Conservation (phyloP, 2,329 filamentous ascomycete species). For the Clathrospora elynae region DNA sequence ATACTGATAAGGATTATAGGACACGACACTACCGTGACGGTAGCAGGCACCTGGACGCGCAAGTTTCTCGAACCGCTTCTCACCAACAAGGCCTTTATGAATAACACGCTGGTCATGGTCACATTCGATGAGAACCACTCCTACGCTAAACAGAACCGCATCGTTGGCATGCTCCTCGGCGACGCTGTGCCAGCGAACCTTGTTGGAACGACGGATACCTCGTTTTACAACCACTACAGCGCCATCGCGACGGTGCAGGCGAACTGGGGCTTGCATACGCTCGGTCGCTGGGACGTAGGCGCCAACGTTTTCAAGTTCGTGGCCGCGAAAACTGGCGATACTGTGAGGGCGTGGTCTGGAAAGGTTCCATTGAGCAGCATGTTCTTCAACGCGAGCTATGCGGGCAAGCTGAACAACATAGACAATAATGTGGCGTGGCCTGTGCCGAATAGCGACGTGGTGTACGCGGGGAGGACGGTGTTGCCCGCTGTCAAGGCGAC, state of each 20-base stretch:
- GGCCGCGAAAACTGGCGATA: constrained; percentile 36
- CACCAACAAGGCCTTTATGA: constrained; percentile 70
- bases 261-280: constrained; percentile 53
- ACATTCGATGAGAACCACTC: constrained; percentile 80
- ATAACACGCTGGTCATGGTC: constrained; percentile 74
- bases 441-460: constrained; percentile 34
- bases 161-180: constrained; percentile 74
- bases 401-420: constrained; percentile 40
- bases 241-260: constrained; percentile 53
- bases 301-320: constrained; percentile 52
- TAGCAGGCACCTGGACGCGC: constrained; percentile 70
- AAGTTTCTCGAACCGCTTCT: constrained; percentile 73
- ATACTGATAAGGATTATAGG: constrained; percentile 15
- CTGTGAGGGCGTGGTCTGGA: constrained; percentile 33
- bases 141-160: constrained; percentile 69
- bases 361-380: constrained; percentile 35
- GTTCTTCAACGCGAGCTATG: constrained; percentile 42
- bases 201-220: constrained; percentile 69
- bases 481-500: constrained; percentile 28
- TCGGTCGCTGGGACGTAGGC: constrained; percentile 55
- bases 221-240: constrained; percentile 60
- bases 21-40: constrained; percentile 73
- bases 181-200: constrained; percentile 71
- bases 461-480: constrained; percentile 37
- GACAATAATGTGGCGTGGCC: constrained; percentile 36